Base-by-base conservation (phyloP, 495 filamentous ascomycete species). In the Penicillium bovifimosum region DNA sequence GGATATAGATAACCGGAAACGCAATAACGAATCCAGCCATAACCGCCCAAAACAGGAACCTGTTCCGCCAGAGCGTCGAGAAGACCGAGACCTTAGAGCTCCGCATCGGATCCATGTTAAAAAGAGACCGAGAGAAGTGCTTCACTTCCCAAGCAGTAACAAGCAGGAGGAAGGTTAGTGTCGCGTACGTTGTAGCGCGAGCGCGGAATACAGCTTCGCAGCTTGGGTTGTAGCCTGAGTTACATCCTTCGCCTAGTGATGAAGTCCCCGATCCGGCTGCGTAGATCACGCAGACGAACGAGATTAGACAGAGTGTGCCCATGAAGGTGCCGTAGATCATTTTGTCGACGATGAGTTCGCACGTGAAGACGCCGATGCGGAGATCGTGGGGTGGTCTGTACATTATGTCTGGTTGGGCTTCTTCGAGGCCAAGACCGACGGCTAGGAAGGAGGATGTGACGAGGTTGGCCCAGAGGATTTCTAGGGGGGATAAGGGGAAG, bases 381-480 rank as follows among this genome's bases (percentile, higher is more conserved):
- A 81, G 75, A 56, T 86, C 76, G 52, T 87, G 84, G 3, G 87
- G 87, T 11, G 86, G 85, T 36, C 84, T 84, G 41, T 76, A 74
- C 83, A 90, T 85, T 41, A 90, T 78, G 50, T 87, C 82, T 6
- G 74, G 73, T 9, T 78, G 79, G 3, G 86, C 85, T 35, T 79
- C 73, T 64, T 90, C 87, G 9, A 85, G 80, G 5, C 87, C 85
- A 6, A 91, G 80, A 5, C 87, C 87, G 54, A 91, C 82, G 41
- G 86, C 87, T 0, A 86, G 81, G 63, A 90, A 82, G 2, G 81
- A 85, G 14, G 85, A 88, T 1, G 87, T 90, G 28, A 88, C 66
- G 72, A 90, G 83, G 66, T 88, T 91, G 56, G 88, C 83, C 86
- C 86, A 90, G 29, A 91, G 70, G 49, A 90, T 87, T 48, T 89